phyloP scores from a whole-genome alignment of 2,329 filamentous ascomycete genomes.

The Lachnum nothofagi region DNA sequence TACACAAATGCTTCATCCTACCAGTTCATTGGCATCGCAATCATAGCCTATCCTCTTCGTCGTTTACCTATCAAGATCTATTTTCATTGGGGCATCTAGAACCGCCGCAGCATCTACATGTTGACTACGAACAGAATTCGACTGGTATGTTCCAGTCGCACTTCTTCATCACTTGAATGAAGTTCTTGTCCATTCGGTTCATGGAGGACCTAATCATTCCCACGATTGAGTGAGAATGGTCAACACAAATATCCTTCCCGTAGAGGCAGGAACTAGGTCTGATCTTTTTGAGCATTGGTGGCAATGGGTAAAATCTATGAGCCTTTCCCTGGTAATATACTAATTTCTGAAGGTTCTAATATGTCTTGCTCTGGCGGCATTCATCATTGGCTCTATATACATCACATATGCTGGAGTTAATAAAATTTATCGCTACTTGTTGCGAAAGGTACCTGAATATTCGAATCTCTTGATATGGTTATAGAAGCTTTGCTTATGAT shows the following conservation, averaged over 20 bases:
- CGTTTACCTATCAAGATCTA: too few species aligned
- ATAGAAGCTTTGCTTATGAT: neutral
- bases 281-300: constrained; percentile 38
- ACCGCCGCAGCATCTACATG: too few species aligned
- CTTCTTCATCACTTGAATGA: neutral
- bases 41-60: too few species aligned
- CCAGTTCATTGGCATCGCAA: too few species aligned
- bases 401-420: constrained; percentile 28
- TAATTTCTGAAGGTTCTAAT: constrained; percentile 31
- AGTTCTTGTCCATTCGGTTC: neutral
- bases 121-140: neutral
- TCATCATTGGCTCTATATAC: constrained; percentile 25
- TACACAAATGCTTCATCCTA: too few species aligned
- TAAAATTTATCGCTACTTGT: constrained; percentile 24
- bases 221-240: neutral
- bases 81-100: too few species aligned
- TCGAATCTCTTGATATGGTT: neutral
- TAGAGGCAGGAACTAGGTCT: constrained; percentile 32
- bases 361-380: constrained; percentile 31
- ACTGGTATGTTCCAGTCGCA: neutral
- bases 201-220: neutral
- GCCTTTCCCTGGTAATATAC: constrained; percentile 20
- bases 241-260: constrained; percentile 15
- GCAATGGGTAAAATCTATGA: constrained; percentile 34
- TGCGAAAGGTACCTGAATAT: neutral